Base-by-base conservation (phyloP, 345 rosid genomes). In the Camelina hispida region DNA sequence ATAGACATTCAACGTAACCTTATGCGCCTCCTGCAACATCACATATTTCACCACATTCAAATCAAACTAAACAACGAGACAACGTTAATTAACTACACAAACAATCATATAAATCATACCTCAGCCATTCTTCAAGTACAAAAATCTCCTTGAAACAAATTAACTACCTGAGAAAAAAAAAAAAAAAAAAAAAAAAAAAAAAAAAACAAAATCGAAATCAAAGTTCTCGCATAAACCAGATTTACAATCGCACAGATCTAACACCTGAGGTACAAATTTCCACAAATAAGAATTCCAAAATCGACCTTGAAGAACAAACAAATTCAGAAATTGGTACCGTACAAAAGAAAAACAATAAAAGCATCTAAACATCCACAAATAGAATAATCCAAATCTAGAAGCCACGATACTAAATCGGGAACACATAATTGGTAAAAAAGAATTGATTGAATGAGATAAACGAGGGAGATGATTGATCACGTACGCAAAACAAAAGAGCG, bases 1-100 rank as follows among this genome's bases (percentile, higher is more conserved):
- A 68, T 95, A 92, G 25, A 95, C 89, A 63, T 92, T 83, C 87
- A 95, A 82, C 4, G 83, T 71, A 16, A 95, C 96, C 83, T 40
- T 83, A 76, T 86, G 78, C 56, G 93, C 86, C 83, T 90, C 97
- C 97, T 94, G 86, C 78, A 25, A 71, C 4, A 46, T 57, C 73
- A 82, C 48, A 77, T 40, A 18, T 44, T 23, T 69, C 16, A 62
- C 9, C 71, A 42, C 5, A 44, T 48, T 62, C 16, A 18, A 18
- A 38, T 54, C 42, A 56, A 60, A 70, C 16, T 8, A 47, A 47
- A 40, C 17, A 50, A 43, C 43, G 7, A 8, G 28, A 7, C 25
- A 63, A 53, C 18, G 10, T 28, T 6, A 73, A 7, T 48, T 47
- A 10, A 23, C 32, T 23, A 46, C 50, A 25, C 50, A 25, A 62